Percentiles rank a stretch among this genome's conserved stretches.
phyloP scores from a whole-genome alignment of 179 eudicot species.

The Camellia oleifera region DNA sequence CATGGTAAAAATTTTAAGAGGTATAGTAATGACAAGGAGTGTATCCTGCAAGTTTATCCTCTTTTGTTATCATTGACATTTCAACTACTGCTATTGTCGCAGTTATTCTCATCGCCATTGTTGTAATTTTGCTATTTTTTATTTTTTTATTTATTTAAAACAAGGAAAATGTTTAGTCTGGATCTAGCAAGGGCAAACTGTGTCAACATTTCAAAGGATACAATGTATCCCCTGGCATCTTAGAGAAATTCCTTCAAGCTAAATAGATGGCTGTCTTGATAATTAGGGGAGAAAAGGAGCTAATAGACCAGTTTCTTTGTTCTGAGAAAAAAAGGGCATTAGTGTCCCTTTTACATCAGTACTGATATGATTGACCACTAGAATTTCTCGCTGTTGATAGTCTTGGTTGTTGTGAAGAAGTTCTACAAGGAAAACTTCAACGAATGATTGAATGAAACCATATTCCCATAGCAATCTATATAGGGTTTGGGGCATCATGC shows the following conservation, averaged over 20 bases:
- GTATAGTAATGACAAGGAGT: neutral
- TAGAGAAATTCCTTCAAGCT: neutral
- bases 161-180: neutral
- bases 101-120: no score
- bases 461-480: neutral
- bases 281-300: neutral
- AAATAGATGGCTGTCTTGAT: neutral
- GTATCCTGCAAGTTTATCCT: neutral
- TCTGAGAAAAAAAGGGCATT: neutral
- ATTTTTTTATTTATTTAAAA: neutral
- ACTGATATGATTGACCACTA: neutral
- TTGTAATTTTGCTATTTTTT: no score
- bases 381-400: neutral
- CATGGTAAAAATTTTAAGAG: neutral
- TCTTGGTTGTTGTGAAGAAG: neutral
- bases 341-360: neutral
- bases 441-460: neutral
- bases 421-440: neutral
- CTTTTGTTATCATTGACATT: neutral
- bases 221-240: neutral
- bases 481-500: neutral
- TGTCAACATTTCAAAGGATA: no score
- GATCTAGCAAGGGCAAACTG: neutral
- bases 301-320: neutral
- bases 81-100: neutral